A percentile compares a stretch with the other conserved stretches of the same genome.
These are phyloP conservation scores for Lathyrus sativus DNA, from an alignment of 306 rosid genomes.

Conservation along the genomic window DNA sequence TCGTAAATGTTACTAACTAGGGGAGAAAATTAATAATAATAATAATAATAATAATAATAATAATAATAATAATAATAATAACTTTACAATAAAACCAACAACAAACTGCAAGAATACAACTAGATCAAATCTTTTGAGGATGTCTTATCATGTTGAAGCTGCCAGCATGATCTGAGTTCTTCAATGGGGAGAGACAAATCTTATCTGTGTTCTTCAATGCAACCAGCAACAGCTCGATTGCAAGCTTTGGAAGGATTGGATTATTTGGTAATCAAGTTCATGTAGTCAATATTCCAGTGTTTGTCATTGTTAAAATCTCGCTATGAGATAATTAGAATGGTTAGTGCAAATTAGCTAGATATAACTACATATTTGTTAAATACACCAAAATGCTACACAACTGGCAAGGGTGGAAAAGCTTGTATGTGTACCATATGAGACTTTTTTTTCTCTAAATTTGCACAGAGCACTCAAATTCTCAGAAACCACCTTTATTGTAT, in stretches of 20 bases:
- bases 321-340: conserved; percentile 38
- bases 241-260: conserved; percentile 95
- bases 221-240: conserved; percentile 57
- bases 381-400: background rate
- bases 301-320: conserved; percentile 58
- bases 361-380: background rate
- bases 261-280: conserved; percentile 89
- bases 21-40: too few relatives aligned
- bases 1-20: too few relatives aligned
- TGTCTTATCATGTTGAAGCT: too few relatives aligned
- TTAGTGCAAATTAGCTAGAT: background rate
- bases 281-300: conserved; percentile 72
- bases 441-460: too few relatives aligned
- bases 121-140: too few relatives aligned
- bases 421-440: background rate
- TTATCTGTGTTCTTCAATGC: conserved; percentile 66
- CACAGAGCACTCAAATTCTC: too few relatives aligned
- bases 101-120: too few relatives aligned
- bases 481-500: too few relatives aligned
- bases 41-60: too few relatives aligned
- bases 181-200: conserved; percentile 61
- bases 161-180: too few relatives aligned
- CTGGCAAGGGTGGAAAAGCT: background rate
- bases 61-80: too few relatives aligned
- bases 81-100: too few relatives aligned